phyloP scores from a whole-genome alignment of 768 basidiomycete genomes.

The Albatrellus ellisii region DNA sequence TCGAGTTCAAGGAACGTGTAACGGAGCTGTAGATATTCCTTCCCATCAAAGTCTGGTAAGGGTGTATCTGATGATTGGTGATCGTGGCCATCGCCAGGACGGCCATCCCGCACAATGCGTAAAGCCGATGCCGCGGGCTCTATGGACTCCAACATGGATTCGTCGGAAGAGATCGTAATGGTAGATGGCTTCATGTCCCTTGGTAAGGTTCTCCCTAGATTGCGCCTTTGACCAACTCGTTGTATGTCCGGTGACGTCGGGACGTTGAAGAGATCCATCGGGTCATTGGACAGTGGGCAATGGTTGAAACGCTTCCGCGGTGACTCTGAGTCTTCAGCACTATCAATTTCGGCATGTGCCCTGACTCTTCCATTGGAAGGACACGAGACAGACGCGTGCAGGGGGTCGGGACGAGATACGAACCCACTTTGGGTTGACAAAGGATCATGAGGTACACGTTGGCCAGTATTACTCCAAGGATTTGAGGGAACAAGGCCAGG shows the following conservation, averaged over 20 bases:
- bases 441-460: slow-evolving; percentile 29
- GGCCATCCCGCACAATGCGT: slow-evolving; percentile 17
- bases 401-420: slow-evolving; percentile 25
- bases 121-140: slow-evolving; percentile 20
- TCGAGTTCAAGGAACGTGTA: slow-evolving; percentile 44
- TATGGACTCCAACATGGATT: slow-evolving; percentile 41
- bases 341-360: slow-evolving; percentile 26
- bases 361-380: slow-evolving; percentile 25
- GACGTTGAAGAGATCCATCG: slow-evolving; percentile 23
- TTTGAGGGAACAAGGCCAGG: slow-evolving; percentile 26
- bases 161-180: slow-evolving; percentile 51
- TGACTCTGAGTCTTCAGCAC: slow-evolving; percentile 38
- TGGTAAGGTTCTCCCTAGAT: slow-evolving; percentile 25
- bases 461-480: slow-evolving; percentile 19
- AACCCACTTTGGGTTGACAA: slow-evolving; percentile 50
- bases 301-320: slow-evolving; percentile 61
- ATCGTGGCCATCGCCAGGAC: slow-evolving; percentile 1
- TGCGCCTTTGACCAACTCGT: slow-evolving; percentile 37
- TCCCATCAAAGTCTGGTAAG: slow-evolving; percentile 14
- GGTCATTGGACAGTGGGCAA: slow-evolving; percentile 26
- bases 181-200: slow-evolving; percentile 16
- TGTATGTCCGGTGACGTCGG: slow-evolving; percentile 51
- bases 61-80: slow-evolving; percentile 10
- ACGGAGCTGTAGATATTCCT: slow-evolving; percentile 41
- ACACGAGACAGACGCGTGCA: slow-evolving; percentile 45